A percentile compares a stretch with the other conserved stretches of the same genome.
These are phyloP conservation scores for Leccinum pellstonianum DNA, from an alignment of 768 basidiomycete species.

Conservation along the genomic window DNA sequence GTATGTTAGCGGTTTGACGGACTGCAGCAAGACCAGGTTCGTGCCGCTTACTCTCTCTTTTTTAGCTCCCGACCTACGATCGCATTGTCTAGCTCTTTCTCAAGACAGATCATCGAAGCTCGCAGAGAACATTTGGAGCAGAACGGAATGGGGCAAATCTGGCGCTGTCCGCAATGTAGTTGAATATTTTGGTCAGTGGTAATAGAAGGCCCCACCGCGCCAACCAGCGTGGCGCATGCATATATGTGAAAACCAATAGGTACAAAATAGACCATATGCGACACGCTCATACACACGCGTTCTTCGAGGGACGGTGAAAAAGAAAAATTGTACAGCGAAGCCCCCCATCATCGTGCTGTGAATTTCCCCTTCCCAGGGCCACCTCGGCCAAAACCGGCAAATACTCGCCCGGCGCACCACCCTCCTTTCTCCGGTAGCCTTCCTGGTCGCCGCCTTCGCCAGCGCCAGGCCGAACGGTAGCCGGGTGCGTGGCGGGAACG, in stretches of 20 bases:
- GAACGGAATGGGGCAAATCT: too few relatives aligned
- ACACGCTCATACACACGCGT: too few relatives aligned
- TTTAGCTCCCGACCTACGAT: too few relatives aligned
- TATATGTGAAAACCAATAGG: too few relatives aligned
- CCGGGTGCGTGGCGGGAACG: slow-evolving; percentile 83
- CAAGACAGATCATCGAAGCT: background rate
- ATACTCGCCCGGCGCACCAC: slow-evolving; percentile 87
- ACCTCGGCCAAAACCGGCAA: slow-evolving; percentile 78
- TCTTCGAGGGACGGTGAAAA: too few relatives aligned
- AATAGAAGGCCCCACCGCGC: too few relatives aligned
- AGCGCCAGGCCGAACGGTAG: slow-evolving; percentile 65
- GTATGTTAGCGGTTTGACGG: slow-evolving; percentile 49
- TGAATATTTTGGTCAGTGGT: too few relatives aligned
- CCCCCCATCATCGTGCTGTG: too few relatives aligned
- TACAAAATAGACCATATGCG: too few relatives aligned
- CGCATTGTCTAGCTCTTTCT: background rate
- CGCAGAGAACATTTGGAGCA: background rate
- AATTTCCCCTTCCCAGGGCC: slow-evolving; percentile 48
- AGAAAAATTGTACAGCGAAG: too few relatives aligned
- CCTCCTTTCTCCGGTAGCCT: slow-evolving; percentile 87
- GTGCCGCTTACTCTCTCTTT: slow-evolving; percentile 2
- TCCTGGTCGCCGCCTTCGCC: slow-evolving; percentile 82
- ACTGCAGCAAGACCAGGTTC: slow-evolving; percentile 50
- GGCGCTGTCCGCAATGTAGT: too few relatives aligned
- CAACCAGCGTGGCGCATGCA: too few relatives aligned